Evolutionary conservation across 2,329 filamentous ascomycete genomes (phyloP), one percentile per base, ranked within the genome.

Genomic region (Pseudogymnoascus sp.): DNA sequence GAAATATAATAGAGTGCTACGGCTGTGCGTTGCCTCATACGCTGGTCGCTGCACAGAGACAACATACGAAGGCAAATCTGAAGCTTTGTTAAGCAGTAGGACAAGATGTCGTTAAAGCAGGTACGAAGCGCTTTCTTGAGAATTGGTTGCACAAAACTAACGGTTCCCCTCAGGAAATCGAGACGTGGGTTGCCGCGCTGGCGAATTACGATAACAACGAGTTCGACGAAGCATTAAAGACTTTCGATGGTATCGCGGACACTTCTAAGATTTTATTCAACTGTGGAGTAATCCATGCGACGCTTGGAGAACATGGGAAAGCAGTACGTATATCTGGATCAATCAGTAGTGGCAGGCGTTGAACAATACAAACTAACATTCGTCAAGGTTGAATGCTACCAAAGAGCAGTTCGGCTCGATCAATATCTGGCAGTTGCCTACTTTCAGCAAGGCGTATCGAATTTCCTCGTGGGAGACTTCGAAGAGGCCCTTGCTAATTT

Each of bases 251-350:
- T 68, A 96, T 99, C 70, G 83, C 89, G 64, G 94, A 97, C 74
- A 99, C 94, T 0, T 97, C 94, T 68, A 97, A 96, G 80, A 99
- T 99, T 65, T 81, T 96, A 64, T 99, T 99, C 81, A 99, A 99
- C 72, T 95, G 93, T 76, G 94, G 94, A 68, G 93, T 99, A 39
- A 97, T 99, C 69, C 90, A 97, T 78, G 94, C 94, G 39, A 97
- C 94, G 0, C 81, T 99, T 15, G 94, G 94, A 68, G 92, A 97
- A 74, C 94, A 99, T 76, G 89, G 93, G 73, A 92, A 91, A 79
- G 94, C 94, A 71, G 93, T 96, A 80, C 75, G 91, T 81, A 37
- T 57, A 44, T 24, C 26, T 15, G 33, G 37, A 24, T 35, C n/a
- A 39, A 15, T 35, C n/a, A 13, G 7, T 35, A 58, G 54, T 21